A percentile compares a stretch with the other conserved stretches of the same genome.
Evolutionary conservation across 2,329 filamentous ascomycete species (phyloP).

Genomic region (Colletotrichum theobromicola): DNA sequence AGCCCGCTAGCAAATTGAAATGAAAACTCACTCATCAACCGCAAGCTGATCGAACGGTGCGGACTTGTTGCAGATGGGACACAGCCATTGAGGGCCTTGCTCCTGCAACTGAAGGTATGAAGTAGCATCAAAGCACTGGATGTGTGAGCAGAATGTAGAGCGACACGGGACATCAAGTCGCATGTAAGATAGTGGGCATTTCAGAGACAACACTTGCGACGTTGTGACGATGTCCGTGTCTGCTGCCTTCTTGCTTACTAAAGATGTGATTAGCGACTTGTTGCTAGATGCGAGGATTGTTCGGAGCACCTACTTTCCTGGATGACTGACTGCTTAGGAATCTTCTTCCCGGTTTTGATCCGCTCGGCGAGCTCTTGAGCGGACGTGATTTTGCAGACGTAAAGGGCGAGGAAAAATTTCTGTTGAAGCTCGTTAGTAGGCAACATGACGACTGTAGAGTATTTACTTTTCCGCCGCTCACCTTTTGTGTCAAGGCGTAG

Average conservation of each 20-base stretch:
- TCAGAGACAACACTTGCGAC: slow-evolving; percentile 86
- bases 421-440: slow-evolving; percentile 36
- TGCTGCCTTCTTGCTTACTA: slow-evolving; percentile 80
- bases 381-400: slow-evolving; percentile 76
- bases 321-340: slow-evolving; percentile 82
- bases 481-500: slow-evolving; percentile 91
- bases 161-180: slow-evolving; percentile 82
- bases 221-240: slow-evolving; percentile 91
- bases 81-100: slow-evolving; percentile 96
- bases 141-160: slow-evolving; percentile 80
- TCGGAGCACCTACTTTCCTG: slow-evolving; percentile 70
- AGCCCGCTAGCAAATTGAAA: background rate
- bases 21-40: slow-evolving; percentile 76
- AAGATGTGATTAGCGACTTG: background rate
- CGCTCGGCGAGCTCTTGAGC: slow-evolving; percentile 73
- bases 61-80: slow-evolving; percentile 87
- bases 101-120: slow-evolving; percentile 94
- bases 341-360: slow-evolving; percentile 72
- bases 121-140: slow-evolving; percentile 92
- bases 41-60: slow-evolving; percentile 83
- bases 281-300: background rate
- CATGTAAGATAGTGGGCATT: slow-evolving; percentile 89
- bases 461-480: slow-evolving; percentile 41
- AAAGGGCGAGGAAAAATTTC: slow-evolving; percentile 76
- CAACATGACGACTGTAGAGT: background rate